A percentile compares a stretch with the other conserved stretches of the same genome.
These are phyloP conservation scores for Fusarium nygamai DNA, from an alignment of 2,329 filamentous ascomycete species.

Conservation along the genomic window DNA sequence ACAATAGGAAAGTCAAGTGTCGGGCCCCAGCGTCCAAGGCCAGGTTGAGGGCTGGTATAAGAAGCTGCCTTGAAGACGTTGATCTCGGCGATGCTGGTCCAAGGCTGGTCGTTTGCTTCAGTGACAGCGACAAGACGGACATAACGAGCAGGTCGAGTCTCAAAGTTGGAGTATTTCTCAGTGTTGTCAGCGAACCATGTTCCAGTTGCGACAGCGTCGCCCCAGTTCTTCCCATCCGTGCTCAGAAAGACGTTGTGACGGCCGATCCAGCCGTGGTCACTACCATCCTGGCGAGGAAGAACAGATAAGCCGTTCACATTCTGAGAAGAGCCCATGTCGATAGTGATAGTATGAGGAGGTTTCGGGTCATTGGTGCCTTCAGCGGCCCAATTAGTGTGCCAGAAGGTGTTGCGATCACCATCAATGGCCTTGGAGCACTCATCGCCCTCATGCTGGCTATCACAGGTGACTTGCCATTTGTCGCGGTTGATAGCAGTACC, in stretches of 20 bases:
- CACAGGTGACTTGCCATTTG: slow-evolving; percentile 23
- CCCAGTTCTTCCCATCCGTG: slow-evolving; percentile 21
- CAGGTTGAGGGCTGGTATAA: not conserved
- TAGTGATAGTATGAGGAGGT: slow-evolving; percentile 13
- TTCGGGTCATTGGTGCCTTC: not conserved
- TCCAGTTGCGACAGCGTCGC: slow-evolving; percentile 10
- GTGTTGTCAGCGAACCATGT: slow-evolving; percentile 27
- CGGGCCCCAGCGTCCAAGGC: slow-evolving; percentile 18
- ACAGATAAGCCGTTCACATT: slow-evolving; percentile 28
- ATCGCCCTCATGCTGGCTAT: slow-evolving; percentile 13
- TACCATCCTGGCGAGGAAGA: slow-evolving; percentile 20
- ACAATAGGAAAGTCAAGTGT: slow-evolving; percentile 31
- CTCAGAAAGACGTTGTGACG: slow-evolving; percentile 16
- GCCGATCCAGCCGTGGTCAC: not conserved
- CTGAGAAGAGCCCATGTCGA: slow-evolving; percentile 13
- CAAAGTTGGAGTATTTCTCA: slow-evolving; percentile 26
- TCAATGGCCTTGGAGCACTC: slow-evolving; percentile 28
- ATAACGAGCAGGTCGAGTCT: slow-evolving; percentile 22
- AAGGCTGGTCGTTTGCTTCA: slow-evolving; percentile 10
- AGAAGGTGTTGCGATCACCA: slow-evolving; percentile 14
- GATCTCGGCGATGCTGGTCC: slow-evolving; percentile 30
- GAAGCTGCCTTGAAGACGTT: slow-evolving; percentile 24
- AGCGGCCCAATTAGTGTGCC: slow-evolving; percentile 7
- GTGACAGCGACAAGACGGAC: slow-evolving; percentile 10
- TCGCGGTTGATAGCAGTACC: slow-evolving; percentile 10